Evolutionary conservation across 345 rosid genomes (phyloP), one percentile per base, ranked within the genome.

Genomic region (Citrus reticulata): DNA sequence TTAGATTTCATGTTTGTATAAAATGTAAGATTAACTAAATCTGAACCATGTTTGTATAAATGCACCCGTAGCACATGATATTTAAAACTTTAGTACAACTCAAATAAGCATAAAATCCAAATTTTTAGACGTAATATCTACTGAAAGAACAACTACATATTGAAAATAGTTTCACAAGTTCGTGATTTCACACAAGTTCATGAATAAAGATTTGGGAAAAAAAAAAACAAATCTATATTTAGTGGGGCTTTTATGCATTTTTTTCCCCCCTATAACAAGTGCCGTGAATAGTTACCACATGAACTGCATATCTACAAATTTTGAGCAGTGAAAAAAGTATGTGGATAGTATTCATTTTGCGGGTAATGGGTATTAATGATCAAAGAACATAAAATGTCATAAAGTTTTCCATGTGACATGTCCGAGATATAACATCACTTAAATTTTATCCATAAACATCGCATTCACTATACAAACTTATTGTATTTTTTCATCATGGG

Each of bases 371-470:
- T 20, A 20, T 5, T 16, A 37, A 39, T 37, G 32, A 73, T 37
- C 25, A 37, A 24, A 8, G 1, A 24, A 40, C 14, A 67, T 39
- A 3, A 4, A 4, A 51, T 32, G 27, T 24, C 55, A 73, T 22
- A 60, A 40, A 24, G 61, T 37, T 46, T 29, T 29, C 37, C 70
- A 75, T 64, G 78, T 75, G 78, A 75, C 79, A 66, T 65, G 78
- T 46, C 49, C 71, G 16, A 64, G 40, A 64, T 34, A 30, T 46
- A 42, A 5, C 40, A 2, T 40, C 69, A 54, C 24, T 72, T 9
- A 55, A 61, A 39, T 27, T 13, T 61, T 59, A 24, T 25, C 58
- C 39, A 40, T 49, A 24, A 34, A 35, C 4, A 49, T 74, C 70
- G 30, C 77, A 51, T 17, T 82, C 71, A 49, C 25, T 14, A 14